Evolutionary conservation across 2,329 filamentous ascomycete species (phyloP), one percentile per base, ranked within the genome.

Genomic region (Cryphonectria carpinicola): DNA sequence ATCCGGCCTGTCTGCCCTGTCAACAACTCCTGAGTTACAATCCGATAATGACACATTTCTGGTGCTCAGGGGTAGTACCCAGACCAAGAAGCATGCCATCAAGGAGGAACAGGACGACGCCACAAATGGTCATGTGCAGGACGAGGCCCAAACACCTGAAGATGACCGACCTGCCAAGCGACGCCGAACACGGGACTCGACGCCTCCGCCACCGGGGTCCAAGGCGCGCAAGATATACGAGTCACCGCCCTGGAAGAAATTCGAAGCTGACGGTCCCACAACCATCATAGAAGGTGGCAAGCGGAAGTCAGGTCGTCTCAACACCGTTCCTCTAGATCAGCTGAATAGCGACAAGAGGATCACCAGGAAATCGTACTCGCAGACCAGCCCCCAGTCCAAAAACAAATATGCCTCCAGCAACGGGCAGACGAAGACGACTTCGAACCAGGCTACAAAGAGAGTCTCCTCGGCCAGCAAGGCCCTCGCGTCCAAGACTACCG

Each of bases 181-280:
- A 78, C 90, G 89, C 73, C 89, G 89, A 78, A 84, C 88, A 41
- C 84, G 82, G 73, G 83, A 86, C 13, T 78, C 79, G 73, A 86
- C 82, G 35, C 83, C 84, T 46, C 77, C 77, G 0, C 77, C 80
- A 4, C 76, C 71, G 70, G 76, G 74, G 32, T 76, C 71, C 69
- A 74, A 81, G 71, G 79, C 84, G 73, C 80, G 84, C 72, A 77
- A 80, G 77, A 84, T 90, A 82, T 82, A 84, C 67, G 85, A 87
- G 72, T 98, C 95, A 73, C 96, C 96, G 74, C 96, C 96, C 32
- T 99, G 96, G 96, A 98, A 96, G 84, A 93, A 90, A 77, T 88
- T 93, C 73, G 88, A 88, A 71, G 93, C 92, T 56, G 93, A 97
- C 39, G 96, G 96, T 0, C 96, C 96, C 32, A 96, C 95, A 4